Percentiles rank a stretch among this genome's conserved stretches.
Conservation (phyloP, 1,139 yeast genomes). For the Chernovozyma sophiae-reginae region DNA sequence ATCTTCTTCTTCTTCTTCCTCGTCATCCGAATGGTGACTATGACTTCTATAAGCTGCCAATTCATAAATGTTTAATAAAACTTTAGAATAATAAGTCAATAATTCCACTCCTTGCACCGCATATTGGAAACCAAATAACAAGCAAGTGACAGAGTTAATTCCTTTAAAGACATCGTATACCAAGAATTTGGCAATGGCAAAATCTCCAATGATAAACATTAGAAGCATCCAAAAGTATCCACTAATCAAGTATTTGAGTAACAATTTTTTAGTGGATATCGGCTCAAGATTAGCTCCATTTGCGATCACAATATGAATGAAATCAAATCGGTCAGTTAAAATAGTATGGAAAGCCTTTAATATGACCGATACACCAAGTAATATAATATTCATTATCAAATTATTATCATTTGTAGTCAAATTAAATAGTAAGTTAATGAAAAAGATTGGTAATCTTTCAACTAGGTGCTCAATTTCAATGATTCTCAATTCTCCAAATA, state of each 20-base stretch:
- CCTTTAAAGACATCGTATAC: conserved; percentile 56
- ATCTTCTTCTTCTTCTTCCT: conserved; percentile 1
- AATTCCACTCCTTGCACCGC: conserved; percentile 60
- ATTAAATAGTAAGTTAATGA: conserved; percentile 59
- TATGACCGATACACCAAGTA: conserved; percentile 45
- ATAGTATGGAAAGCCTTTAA: conserved; percentile 75
- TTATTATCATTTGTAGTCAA: conserved; percentile 58
- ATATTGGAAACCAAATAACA: conserved; percentile 73
- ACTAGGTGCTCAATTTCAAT: conserved; percentile 76
- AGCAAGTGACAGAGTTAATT: conserved; percentile 47
- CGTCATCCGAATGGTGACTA: conserved; percentile 7
- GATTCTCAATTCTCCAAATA: conserved; percentile 74
- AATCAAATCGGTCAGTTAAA: conserved; percentile 59
- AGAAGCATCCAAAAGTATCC: conserved; percentile 30
- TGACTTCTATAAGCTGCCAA: conserved; percentile 27
- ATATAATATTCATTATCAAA: conserved; percentile 43
- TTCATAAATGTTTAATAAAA: conserved; percentile 56
- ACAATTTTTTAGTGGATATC: conserved; percentile 20
- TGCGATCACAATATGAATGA: conserved; percentile 35
- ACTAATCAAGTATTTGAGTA: conserved; percentile 15
- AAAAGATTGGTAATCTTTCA: conserved; percentile 58
- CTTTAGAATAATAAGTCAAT: conserved; percentile 44
- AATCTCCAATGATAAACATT: conserved; percentile 47
- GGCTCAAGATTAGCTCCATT: conserved; percentile 20
- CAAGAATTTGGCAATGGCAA: conserved; percentile 49